Evolutionary conservation across 2,329 filamentous ascomycete species (phyloP), one percentile per base, ranked within the genome.

Genomic region (Neophaeococcomyces aloes): DNA sequence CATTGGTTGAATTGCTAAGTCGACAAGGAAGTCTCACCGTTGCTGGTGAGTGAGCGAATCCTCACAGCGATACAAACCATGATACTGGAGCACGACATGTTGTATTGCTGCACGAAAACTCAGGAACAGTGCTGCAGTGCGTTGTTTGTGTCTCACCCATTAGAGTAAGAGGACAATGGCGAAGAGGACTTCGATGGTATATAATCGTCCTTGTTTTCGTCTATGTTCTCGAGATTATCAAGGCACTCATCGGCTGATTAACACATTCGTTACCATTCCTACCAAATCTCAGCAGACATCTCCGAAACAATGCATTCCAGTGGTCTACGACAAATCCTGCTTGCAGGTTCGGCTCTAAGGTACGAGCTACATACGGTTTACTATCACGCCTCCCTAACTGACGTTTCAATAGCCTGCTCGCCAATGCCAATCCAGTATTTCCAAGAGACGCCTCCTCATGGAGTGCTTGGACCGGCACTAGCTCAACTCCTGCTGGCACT

Each of bases 41-140:
- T 27, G 7, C 21, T 29, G 13, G 17, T 25, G 17, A 14, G 17
- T 21, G 2, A 27, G 31, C 35, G 14, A 27, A 34, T 15, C 31
- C 25, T 19, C 15, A 42, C 18, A 17, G n/a, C 19, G 18, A 34
- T 15, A 18, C 31, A 17, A 2, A 25, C 19, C 7, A 42, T 32
- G 39, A 35, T 42, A 21, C 21, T 35, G 30, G 39, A 32, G 34
- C 31, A 42, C 39, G 27, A 21, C 39, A 42, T 35, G 35, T 42
- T 23, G 39, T 27, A 13, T 35, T 35, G 39, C 39, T 34, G 31
- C 31, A 35, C 39, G 23, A 27, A 41, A 29, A 21, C 25, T 35
- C 39, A 42, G 39, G 39, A 35, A 35, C 31, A 14, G 39, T 35
- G 13, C 14, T 13, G 11, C 30, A 17, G 19, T 29, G 30, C 14